These are phyloP conservation scores for Trifolium dubium DNA, from an alignment of 306 rosid genomes.

Conservation along the genomic window DNA sequence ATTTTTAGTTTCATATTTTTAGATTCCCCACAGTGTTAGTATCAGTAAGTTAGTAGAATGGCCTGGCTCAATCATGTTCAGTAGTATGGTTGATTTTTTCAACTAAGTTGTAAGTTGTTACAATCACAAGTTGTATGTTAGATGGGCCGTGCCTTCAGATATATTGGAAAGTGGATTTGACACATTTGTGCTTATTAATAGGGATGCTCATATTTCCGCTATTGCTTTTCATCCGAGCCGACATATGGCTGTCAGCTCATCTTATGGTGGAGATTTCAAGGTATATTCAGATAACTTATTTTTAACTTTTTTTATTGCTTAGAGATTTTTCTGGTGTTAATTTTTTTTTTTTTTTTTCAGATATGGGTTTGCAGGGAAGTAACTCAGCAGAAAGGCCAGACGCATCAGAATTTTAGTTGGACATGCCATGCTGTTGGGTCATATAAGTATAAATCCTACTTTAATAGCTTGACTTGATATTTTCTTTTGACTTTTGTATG, in stretches of 20 bases:
- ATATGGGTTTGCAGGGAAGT: conserved; percentile 78
- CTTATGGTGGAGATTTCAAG: conserved; percentile 97
- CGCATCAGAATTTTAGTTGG: conserved; percentile 70
- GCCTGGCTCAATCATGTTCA: neutral
- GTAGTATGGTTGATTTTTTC: conserved; percentile 9
- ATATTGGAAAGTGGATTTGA: conserved; percentile 28
- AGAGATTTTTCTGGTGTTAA: conserved; percentile 7
- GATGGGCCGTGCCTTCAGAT: conserved; percentile 20
- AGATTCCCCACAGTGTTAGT: conserved; percentile 21
- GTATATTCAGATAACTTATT: conserved; percentile 45
- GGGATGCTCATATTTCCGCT: conserved; percentile 84
- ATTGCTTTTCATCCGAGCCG: conserved; percentile 76
- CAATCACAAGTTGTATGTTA: conserved; percentile 34
- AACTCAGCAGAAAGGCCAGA: conserved; percentile 52
- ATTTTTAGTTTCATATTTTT: neutral
- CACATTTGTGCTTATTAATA: conserved; percentile 40
- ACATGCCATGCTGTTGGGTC: conserved; percentile 94
- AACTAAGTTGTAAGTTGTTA: neutral
- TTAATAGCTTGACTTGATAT: conserved; percentile 18
- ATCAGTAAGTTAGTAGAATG: conserved; percentile 3
- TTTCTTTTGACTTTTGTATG: neutral
- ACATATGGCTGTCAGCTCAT: conserved; percentile 80
- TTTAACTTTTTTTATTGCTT: conserved; percentile 3
- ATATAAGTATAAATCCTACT: conserved; percentile 73
- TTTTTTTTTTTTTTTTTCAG: conserved; percentile 55